Conservation (phyloP, 1,284 basidiomycete species). For the Xerocomus nothofagi region DNA sequence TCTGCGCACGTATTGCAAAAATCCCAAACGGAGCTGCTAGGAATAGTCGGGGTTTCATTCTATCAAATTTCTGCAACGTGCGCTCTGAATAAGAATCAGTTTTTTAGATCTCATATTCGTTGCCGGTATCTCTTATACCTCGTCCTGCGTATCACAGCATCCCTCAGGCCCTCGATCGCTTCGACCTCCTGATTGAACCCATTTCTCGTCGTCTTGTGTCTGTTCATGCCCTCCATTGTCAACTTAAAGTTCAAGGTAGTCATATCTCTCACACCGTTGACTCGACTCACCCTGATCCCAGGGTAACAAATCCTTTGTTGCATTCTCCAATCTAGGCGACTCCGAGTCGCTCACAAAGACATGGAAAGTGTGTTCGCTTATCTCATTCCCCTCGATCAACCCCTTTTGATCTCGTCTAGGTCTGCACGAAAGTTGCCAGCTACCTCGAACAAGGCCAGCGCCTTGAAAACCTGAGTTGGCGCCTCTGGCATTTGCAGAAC, state of each 20-base stretch:
- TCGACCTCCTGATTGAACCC: constrained; percentile 1
- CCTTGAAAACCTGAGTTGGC: constrained; percentile 85
- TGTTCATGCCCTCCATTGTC: constrained; percentile 74
- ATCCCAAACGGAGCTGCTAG: constrained; percentile 29
- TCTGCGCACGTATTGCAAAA: constrained; percentile 7
- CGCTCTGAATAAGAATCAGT: constrained; percentile 13
- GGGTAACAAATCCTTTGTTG: constrained; percentile 90
- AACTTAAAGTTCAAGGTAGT: constrained; percentile 83
- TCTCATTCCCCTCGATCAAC: constrained; percentile 5
- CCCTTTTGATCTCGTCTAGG: constrained; percentile 41
- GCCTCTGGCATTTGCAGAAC: constrained; percentile 84
- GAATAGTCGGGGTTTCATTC: constrained; percentile 35
- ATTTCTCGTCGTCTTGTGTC: neutral
- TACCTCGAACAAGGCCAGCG: constrained; percentile 84
- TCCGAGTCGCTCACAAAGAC: constrained; percentile 80
- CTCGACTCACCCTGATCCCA: constrained; percentile 34
- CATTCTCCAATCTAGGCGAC: constrained; percentile 82
- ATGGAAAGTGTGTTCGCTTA: constrained; percentile 62
- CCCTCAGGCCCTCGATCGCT: constrained; percentile 22
- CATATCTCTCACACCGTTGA: constrained; percentile 14
- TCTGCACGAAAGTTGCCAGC: constrained; percentile 82
- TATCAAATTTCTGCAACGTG: constrained; percentile 33
- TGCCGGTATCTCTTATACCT: constrained; percentile 29
- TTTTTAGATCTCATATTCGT: constrained; percentile 10
- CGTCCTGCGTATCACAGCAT: constrained; percentile 6